Evolutionary conservation across 257 asterid genomes (phyloP).

Genomic region (Verbascum thapsus): DNA sequence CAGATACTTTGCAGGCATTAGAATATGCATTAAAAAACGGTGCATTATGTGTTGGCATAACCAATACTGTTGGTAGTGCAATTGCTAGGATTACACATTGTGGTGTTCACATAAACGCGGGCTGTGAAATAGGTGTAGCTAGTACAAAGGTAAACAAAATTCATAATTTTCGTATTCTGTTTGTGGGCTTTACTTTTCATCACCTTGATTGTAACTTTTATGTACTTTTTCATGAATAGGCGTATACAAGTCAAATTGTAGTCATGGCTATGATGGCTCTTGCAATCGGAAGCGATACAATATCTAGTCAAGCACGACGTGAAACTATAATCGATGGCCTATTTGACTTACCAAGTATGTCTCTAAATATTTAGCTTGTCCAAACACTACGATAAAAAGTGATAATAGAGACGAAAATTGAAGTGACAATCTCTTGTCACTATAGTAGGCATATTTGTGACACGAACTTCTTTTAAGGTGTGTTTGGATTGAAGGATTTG

Average conservation of each 20-base stretch:
- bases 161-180: conserved; percentile 6
- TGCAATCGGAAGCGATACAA: conserved; percentile 86
- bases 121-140: conserved; percentile 98
- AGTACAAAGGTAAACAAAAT: conserved; percentile 75
- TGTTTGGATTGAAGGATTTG: no score
- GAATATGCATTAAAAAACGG: conserved; percentile 95
- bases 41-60: conserved; percentile 95
- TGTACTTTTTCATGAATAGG: conserved; percentile 52
- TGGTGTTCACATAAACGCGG: conserved; percentile 97
- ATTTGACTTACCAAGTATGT: conserved; percentile 84
- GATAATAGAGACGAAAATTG: no score
- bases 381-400: no score
- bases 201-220: conserved; percentile 25
- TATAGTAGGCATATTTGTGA: no score
- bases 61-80: conserved; percentile 98
- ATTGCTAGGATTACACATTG: conserved; percentile 96
- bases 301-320: conserved; percentile 78
- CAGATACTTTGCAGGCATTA: conserved; percentile 90
- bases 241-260: conserved; percentile 95
- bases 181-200: background rate
- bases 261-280: conserved; percentile 99
- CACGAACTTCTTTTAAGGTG: no score
- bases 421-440: no score
- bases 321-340: conserved; percentile 89
- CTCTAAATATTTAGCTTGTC: conserved; percentile 4